phyloP scores from a whole-genome alignment of 2,329 filamentous ascomycete genomes.

The Ophiostoma angusticollis region DNA sequence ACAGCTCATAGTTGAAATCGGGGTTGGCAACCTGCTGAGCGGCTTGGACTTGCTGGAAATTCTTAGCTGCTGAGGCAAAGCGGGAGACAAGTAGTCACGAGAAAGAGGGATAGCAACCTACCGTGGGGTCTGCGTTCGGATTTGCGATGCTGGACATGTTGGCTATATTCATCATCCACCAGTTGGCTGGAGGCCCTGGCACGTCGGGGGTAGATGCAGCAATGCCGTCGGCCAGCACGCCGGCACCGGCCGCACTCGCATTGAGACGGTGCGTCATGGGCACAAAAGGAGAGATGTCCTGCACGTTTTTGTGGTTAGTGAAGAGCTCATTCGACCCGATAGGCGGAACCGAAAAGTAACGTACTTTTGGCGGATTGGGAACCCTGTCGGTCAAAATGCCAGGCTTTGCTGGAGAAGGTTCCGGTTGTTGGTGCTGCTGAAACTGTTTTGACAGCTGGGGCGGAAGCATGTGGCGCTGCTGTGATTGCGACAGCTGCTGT shows the following conservation, averaged over 20 bases:
- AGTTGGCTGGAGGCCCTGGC: constrained; percentile 13
- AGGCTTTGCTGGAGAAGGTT: neutral
- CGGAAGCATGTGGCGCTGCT: constrained; percentile 1
- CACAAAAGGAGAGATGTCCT: constrained; percentile 12
- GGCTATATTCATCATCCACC: constrained; percentile 18
- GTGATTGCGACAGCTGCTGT: neutral
- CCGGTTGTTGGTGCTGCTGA: neutral
- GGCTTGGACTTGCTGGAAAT: constrained; percentile 7
- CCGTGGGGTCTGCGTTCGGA: constrained; percentile 9
- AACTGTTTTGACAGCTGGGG: neutral
- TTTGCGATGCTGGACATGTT: constrained; percentile 13
- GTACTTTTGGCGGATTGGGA: constrained; percentile 5
- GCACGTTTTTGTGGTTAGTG: neutral
- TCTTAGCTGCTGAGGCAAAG: neutral
- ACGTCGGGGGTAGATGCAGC: constrained; percentile 6
- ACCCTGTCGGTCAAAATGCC: neutral
- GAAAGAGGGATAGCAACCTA: neutral
- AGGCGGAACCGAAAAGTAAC: neutral
- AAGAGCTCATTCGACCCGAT: neutral
- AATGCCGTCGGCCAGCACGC: neutral
- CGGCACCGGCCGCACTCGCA: constrained; percentile 1
- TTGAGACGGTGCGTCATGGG: constrained; percentile 12
- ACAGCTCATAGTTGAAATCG: constrained; percentile 15
- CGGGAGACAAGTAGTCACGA: neutral
- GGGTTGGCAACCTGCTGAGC: constrained; percentile 9